Base-by-base conservation (phyloP, 192 early-diverging fungal genomes). In the Pilaira anomala region DNA sequence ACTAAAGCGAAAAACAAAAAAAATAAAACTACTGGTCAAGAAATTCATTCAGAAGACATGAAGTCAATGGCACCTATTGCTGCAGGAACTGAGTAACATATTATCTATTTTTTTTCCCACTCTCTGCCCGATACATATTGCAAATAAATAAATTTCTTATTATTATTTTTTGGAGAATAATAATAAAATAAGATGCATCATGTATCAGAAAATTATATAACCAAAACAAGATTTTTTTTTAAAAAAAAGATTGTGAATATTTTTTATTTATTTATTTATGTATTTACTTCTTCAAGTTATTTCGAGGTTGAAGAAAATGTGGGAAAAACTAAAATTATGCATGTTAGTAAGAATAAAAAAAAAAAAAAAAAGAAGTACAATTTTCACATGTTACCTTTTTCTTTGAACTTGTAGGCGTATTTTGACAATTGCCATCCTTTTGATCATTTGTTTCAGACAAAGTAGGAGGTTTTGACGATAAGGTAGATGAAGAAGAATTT, bases 241-340 rank as follows among this genome's bases (percentile, higher is more conserved):
- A 9, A 36, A 36, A 36, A 36, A 36, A 36, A 9, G 11, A 36
- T 9, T 9, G 4, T 3, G 33, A 36, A 3, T 1, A 6, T 9
- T 36, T n/a, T n/a, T n/a, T n/a, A n/a, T n/a, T n/a, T n/a, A n/a
- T n/a, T 3, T 36, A 4, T 36, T 33, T 3, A 36, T 36, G 6
- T 36, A 36, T 36, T 36, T 36, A 36, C 5, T 36, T 36, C 4
- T 36, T 36, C 33, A 36, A 36, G 33, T 36, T 55, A 55, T 55
- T 7, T 16, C 53, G 53, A 55, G 53, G 5, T 19, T 55, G 53
- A 18, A 55, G 30, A 55, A 55, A 55, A 19, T 55, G 53, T 18
- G 53, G 53, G 19, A 55, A 55, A 30, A 55, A 55, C 53, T 55
- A 33, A 19, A 22, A 11, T 19, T 13, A 7, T 54, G 9, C 1